Evolutionary conservation across 345 rosid genomes (phyloP), one percentile per base, ranked within the genome.

Genomic region (Lagerstroemia speciosa): DNA sequence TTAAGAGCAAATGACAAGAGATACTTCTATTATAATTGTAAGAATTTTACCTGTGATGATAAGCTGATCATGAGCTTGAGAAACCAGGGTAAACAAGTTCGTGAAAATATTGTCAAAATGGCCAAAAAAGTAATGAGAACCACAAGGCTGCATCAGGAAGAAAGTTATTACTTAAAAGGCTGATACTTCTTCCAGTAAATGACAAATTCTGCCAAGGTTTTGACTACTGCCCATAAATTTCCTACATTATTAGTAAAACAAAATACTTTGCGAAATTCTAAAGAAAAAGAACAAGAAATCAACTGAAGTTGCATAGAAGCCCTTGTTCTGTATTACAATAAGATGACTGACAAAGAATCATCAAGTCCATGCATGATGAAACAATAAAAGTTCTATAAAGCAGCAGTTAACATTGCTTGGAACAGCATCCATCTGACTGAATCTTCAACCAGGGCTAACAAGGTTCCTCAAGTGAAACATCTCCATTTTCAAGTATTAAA

Each of bases 1-100:
- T 69, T 16, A 65, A 22, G 19, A 36, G 67, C 69, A 30, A 57
- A 77, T 41, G 40, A 68, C 27, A 48, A 9, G 62, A 67, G 64
- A 38, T 19, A 67, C 62, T 69, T 69, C 48, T 64, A 62, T 2
- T 16, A 46, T 41, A 65, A 72, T 58, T 62, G 63, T 64, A 75
- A 36, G 30, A 48, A 64, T 11, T 61, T 65, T 79, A 86, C 97
- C 85, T 91, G 91, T 55, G 96, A 87, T 41, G 97, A 89, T 61
- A 89, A 79, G 82, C 91, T 91, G 74, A 87, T 86, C 97, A 91
- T 91, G 67, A 89, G 85, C 79, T 84, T 89, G 68, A 91, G 86
- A 78, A 84, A 87, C 91, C 96, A 87, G 40, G 97, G 96, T 50
- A 91, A 85, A 73, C 96, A 87, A 43, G 90, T 87, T 48, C 87